A percentile compares a stretch with the other conserved stretches of the same genome.
These are phyloP conservation scores for Spergularia bocconei DNA, from an alignment of 148 eudicot species.

Conservation along the genomic window DNA sequence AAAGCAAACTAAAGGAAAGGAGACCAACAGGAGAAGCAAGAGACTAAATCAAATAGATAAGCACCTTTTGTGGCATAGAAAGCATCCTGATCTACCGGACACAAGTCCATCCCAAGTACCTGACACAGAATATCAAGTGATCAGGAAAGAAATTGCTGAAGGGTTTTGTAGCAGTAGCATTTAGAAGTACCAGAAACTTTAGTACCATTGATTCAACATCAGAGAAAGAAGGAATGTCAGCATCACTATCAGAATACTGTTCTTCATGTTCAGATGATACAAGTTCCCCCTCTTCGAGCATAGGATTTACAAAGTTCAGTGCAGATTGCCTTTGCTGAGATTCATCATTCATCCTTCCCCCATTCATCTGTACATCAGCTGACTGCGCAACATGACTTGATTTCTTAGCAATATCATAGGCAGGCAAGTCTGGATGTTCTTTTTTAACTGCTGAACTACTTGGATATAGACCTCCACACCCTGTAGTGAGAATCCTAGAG, in stretches of 20 bases:
- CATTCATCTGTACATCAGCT: constrained; percentile 19
- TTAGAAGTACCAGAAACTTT: neutral
- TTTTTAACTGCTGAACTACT: constrained; percentile 28
- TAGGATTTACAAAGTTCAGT: constrained; percentile 20
- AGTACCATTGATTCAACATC: constrained; percentile 47
- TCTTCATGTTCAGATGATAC: constrained; percentile 33
- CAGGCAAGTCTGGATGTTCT: constrained; percentile 23
- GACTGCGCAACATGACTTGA: constrained; percentile 19
- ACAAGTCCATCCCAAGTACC: constrained; percentile 89
- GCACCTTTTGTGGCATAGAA: constrained; percentile 46
- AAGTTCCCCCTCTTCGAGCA: constrained; percentile 21
- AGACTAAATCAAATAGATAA: neutral
- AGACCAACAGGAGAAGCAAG: neutral
- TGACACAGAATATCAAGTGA: constrained; percentile 34
- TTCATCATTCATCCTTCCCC: constrained; percentile 17
- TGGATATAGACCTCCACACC: constrained; percentile 38
- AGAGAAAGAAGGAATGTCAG: constrained; percentile 40
- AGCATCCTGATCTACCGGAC: constrained; percentile 50
- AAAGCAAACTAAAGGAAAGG: neutral
- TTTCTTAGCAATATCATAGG: constrained; percentile 18
- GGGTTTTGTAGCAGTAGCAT: neutral
- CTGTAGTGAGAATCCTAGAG: constrained; percentile 33
- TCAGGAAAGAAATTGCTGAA: neutral
- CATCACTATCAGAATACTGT: constrained; percentile 35
- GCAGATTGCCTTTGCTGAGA: constrained; percentile 19